A percentile compares a stretch with the other conserved stretches of the same genome.
These are phyloP conservation scores for Phytophthora macrochlamydospora DNA, from an alignment of 352 stramenopile species.

Conservation along the genomic window DNA sequence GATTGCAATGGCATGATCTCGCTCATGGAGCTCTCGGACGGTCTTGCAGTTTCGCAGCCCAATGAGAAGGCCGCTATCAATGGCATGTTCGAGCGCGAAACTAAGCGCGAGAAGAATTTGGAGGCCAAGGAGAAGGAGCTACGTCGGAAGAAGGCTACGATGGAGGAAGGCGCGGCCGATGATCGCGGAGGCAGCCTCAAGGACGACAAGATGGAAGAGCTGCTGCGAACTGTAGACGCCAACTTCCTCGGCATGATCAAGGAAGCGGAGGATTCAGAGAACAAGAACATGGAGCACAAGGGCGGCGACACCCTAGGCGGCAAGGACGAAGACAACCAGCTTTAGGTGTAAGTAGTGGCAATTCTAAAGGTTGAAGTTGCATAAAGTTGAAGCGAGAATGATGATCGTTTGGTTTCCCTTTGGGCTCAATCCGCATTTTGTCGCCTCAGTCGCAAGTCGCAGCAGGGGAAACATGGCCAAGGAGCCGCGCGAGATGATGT, in stretches of 20 bases:
- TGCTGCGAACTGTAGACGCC: conserved; percentile 92
- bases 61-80: conserved; percentile 96
- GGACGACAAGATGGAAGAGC: conserved; percentile 95
- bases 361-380: conserved; percentile 3
- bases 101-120: conserved; percentile 96
- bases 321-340: conserved; percentile 38
- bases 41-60: conserved; percentile 87
- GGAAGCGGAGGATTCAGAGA: conserved; percentile 92
- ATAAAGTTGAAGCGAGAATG: conserved; percentile 53
- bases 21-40: conserved; percentile 95
- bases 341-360: not conserved
- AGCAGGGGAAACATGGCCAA: conserved; percentile 19
- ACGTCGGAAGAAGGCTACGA: conserved; percentile 77
- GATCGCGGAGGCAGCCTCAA: conserved; percentile 63
- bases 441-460: conserved; percentile 6
- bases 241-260: conserved; percentile 97
- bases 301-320: conserved; percentile 40
- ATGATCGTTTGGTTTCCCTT: conserved; percentile 41
- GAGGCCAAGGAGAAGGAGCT: conserved; percentile 91
- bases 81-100: conserved; percentile 97
- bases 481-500: conserved; percentile 22
- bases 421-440: conserved; percentile 16
- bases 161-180: conserved; percentile 84
- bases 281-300: conserved; percentile 90
- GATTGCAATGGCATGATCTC: conserved; percentile 97